Conservation (phyloP, 108 stramenopile genomes). For the Nitzschia putrida region DNA sequence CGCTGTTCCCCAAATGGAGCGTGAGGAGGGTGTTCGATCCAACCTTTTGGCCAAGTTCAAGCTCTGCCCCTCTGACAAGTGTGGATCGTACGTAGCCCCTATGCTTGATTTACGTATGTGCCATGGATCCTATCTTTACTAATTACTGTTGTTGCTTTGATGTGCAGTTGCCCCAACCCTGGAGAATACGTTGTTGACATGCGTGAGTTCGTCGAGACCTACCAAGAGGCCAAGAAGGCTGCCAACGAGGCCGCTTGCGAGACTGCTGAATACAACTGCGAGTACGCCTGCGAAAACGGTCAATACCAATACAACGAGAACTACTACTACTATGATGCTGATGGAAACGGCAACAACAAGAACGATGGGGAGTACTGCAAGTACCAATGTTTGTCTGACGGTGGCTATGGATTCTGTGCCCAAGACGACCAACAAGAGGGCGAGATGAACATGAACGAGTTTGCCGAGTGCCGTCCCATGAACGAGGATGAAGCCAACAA, state of each 20-base stretch:
- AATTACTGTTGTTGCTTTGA: background rate
- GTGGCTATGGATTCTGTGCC: constrained; percentile 55
- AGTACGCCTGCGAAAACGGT: constrained; percentile 35
- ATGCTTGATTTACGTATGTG: background rate
- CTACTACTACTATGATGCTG: background rate
- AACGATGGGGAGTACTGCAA: constrained; percentile 31
- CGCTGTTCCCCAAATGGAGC: constrained; percentile 37
- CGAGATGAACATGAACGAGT: constrained; percentile 38
- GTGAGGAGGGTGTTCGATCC: constrained; percentile 49
- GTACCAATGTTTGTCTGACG: constrained; percentile 27
- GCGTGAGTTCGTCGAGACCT: constrained; percentile 69
- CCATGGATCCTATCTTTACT: background rate
- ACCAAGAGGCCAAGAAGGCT: constrained; percentile 38
- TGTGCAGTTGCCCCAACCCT: constrained; percentile 36
- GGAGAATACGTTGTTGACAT: constrained; percentile 67
- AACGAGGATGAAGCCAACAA: constrained; percentile 48
- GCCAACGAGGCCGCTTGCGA: constrained; percentile 66
- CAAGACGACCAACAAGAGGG: constrained; percentile 36
- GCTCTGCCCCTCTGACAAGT: constrained; percentile 62
- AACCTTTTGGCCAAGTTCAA: constrained; percentile 71
- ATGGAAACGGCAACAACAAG: constrained; percentile 19
- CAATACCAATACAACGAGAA: constrained; percentile 19
- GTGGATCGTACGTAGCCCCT: constrained; percentile 12
- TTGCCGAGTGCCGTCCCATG: constrained; percentile 45
- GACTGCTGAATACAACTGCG: constrained; percentile 42